A percentile compares a stretch with the other conserved stretches of the same genome.
Conservation (phyloP, 768 basidiomycete species). For the Calocybe cyanea region DNA sequence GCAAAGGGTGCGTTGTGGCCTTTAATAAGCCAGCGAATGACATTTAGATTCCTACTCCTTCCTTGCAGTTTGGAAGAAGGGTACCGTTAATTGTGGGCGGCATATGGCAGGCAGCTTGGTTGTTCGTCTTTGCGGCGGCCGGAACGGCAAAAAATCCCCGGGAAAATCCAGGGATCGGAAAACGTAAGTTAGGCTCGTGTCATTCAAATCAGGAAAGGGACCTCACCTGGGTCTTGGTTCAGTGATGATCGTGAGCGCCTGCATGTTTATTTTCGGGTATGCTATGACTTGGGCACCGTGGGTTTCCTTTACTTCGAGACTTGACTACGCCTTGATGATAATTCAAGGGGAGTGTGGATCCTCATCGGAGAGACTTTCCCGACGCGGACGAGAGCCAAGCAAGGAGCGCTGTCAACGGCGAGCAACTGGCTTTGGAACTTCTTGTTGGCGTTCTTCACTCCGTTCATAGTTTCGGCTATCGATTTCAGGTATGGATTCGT, state of each 20-base stretch:
- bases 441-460: slow-evolving; percentile 75
- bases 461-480: slow-evolving; percentile 59
- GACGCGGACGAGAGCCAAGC: slow-evolving; percentile 67
- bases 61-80: slow-evolving; percentile 55
- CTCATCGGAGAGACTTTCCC: slow-evolving; percentile 77
- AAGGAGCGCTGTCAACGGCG: slow-evolving; percentile 62
- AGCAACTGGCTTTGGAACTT: slow-evolving; percentile 71
- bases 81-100: slow-evolving; percentile 64
- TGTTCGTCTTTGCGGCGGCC: slow-evolving; percentile 70
- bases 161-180: slow-evolving; percentile 46
- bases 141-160: slow-evolving; percentile 60
- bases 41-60: not conserved
- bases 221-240: too few species aligned
- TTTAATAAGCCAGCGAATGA: too few species aligned
- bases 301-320: slow-evolving; percentile 10
- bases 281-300: slow-evolving; percentile 69
- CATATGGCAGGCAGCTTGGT: slow-evolving; percentile 66
- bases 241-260: slow-evolving; percentile 67
- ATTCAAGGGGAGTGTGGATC: slow-evolving; percentile 63
- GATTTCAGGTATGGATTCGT: slow-evolving; percentile 64
- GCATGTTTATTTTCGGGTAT: slow-evolving; percentile 68
- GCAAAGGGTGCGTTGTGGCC: slow-evolving; percentile 44
- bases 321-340: not conserved
- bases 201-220: too few species aligned
- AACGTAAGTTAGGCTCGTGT: slow-evolving; percentile 32